Evolutionary conservation across 129 eudicot genomes (phyloP), one percentile per base, ranked within the genome.

Genomic region (Tagetes patula): DNA sequence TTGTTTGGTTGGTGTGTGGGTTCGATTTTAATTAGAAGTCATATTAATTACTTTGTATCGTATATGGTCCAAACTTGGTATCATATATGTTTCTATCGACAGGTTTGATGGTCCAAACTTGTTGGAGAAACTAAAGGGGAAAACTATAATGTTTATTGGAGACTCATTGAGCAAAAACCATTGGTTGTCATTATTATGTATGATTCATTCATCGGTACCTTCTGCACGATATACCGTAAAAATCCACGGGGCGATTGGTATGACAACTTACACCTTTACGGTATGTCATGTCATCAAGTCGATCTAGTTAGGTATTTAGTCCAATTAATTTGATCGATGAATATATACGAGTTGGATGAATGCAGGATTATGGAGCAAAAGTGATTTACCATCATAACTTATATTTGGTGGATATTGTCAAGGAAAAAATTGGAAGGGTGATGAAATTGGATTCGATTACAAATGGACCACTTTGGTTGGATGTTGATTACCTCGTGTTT

Each of bases 161-260:
- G 96, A 90, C 69, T 90, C 96, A 2, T 50, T 90, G 64, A 87
- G 88, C 76, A 78, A 83, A 54, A 87, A 90, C 48, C 87, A 85
- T 5, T 90, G 96, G 96, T 66, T 85, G 45, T 90, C 96, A 2
- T 76, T 90, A 20, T 82, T 78, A 32, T 90, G 96, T 53, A 69
- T 87, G 85, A 76, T 90, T 59, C 90, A 87, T 59, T 76, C 94
- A 3, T 74, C 82, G 0, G 69, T 77, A 13, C 90, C 90, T 70
- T 75, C 76, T 40, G 72, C 63, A 30, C 3, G 1, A 7, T 75
- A 62, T 75, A 69, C 10, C 53, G 77, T 69, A 6, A 75, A 81
- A 36, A 6, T 65, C n/a, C 20, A 56, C 1, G 76, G 61, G 2
- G 72, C 72, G 20, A 61, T 11, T 41, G 67, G 72, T 9, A 70